Base-by-base conservation (phyloP, 2,329 filamentous ascomycete genomes). In the Colletotrichum higginsianum region DNA sequence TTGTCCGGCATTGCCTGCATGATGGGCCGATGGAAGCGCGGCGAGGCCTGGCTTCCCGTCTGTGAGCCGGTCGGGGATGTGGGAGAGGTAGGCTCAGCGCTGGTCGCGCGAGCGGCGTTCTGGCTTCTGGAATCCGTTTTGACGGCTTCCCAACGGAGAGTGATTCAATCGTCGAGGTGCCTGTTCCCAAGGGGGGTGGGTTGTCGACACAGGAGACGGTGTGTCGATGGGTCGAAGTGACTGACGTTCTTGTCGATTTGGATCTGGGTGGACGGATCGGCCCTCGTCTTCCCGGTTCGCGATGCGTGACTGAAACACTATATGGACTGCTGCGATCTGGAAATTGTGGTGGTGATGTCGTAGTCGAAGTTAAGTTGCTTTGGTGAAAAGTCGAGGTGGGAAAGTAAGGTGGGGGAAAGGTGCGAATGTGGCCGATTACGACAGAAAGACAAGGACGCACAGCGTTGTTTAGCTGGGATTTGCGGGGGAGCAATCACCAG, bases 1-100 rank as follows among this genome's bases (percentile, higher is more conserved):
- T 93, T 90, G 80, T 92, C 90, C 58, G 90, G 90, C 85, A 92
- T 89, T 74, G 89, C 88, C 83, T 91, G 89, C 86, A 92, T 87
- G 79, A 88, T 88, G 76, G 87, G 86, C 73, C 86, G 83, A 77
- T 86, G 86, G 61, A 81, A 78, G 73, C 83, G 78, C 64, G 81
- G 82, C 68, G 79, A 79, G 71, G 76, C 77, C 68, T 71, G 68
- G 38, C 65, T 64, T 49, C 64, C 63, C 69, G 71, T 53, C 62
- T 68, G 55, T 40, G 79, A 76, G 38, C 64, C 68, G 47, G 71
- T 71, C 23, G 74, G 76, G 16, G 73, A 75, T 52, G 70, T 67
- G 60, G 74, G 73, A 67, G 75, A 73, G 26, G 75, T 69, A 23
- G 73, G 77, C 76, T 76, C 74, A 67, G 77, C 74, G 75, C 78